Percentiles rank a stretch among this genome's conserved stretches.
Conservation (phyloP, 2,329 filamentous ascomycete genomes). For the Monosporascus sp. region DNA sequence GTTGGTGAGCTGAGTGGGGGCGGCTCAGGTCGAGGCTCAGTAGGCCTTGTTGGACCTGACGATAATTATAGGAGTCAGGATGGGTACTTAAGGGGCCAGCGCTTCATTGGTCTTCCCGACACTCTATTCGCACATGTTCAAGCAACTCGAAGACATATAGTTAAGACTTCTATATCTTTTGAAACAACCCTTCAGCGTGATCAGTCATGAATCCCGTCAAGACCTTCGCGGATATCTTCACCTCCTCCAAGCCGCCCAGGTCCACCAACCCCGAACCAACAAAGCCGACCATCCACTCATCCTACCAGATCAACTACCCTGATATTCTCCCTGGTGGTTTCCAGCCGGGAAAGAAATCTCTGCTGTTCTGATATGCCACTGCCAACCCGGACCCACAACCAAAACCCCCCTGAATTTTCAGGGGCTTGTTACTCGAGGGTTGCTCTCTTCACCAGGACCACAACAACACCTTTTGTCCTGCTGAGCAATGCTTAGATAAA, state of each 20-base stretch:
- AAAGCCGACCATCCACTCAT: slow-evolving; percentile 3
- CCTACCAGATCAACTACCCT: slow-evolving; percentile 18
- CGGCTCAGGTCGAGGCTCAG: not conserved
- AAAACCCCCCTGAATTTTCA: not conserved
- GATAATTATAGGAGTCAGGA: not conserved
- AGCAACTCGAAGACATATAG: too few species aligned
- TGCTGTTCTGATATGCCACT: slow-evolving; percentile 8
- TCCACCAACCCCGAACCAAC: slow-evolving; percentile 1
- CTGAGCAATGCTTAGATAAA: not conserved
- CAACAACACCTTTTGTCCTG: not conserved
- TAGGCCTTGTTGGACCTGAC: not conserved
- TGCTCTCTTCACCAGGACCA: not conserved
- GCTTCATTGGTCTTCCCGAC: too few species aligned
- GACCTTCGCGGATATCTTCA: not conserved
- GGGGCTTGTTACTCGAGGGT: not conserved
- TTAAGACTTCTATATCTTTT: too few species aligned
- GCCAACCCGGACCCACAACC: not conserved
- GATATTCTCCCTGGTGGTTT: slow-evolving; percentile 21
- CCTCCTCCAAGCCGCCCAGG: slow-evolving; percentile 4
- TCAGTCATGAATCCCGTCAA: slow-evolving; percentile 5
- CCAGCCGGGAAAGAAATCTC: slow-evolving; percentile 21
- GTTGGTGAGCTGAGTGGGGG: not conserved
- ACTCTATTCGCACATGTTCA: not conserved
- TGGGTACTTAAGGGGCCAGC: not conserved
- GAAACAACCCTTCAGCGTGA: not conserved